Percentiles rank a stretch among this genome's conserved stretches.
These are phyloP conservation scores for Diaporthe sp. DNA, from an alignment of 2,329 filamentous ascomycete species.

Conservation along the genomic window DNA sequence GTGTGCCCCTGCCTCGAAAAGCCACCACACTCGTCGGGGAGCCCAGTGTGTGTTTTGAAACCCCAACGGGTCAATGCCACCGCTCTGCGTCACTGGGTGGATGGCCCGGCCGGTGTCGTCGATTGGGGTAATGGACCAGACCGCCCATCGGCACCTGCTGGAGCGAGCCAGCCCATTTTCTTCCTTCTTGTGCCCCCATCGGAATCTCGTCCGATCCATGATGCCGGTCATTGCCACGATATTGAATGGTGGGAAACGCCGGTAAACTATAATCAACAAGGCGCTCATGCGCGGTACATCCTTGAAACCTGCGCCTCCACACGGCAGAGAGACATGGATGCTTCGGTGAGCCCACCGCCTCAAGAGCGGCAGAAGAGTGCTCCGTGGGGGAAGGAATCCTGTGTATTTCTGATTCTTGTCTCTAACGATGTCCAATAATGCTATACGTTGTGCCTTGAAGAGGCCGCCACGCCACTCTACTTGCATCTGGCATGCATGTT, in stretches of 20 bases:
- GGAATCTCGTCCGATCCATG: slow-evolving; percentile 15
- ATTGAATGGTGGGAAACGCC: not conserved
- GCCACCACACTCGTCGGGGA: slow-evolving; percentile 2
- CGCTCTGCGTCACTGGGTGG: not conserved
- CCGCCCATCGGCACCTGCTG: slow-evolving; percentile 10
- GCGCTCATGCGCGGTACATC: slow-evolving; percentile 21
- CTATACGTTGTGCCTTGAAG: not conserved
- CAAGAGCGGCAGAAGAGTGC: not conserved
- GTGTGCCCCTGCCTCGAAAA: not conserved
- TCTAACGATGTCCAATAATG: not conserved
- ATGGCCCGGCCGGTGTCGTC: not conserved
- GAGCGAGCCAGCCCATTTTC: not conserved
- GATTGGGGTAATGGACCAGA: not conserved
- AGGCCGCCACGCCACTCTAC: not conserved
- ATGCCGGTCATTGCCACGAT: slow-evolving; percentile 7
- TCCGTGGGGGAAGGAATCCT: not conserved
- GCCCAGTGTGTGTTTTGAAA: slow-evolving; percentile 20
- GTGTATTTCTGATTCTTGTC: not conserved
- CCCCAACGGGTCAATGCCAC: slow-evolving; percentile 27
- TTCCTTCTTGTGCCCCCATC: not conserved
- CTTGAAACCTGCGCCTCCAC: slow-evolving; percentile 13
- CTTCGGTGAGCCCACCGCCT: slow-evolving; percentile 6
- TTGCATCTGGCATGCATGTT: not conserved
- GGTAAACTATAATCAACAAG: slow-evolving; percentile 4
- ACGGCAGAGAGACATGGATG: slow-evolving; percentile 18